Base-by-base conservation (phyloP, 1,139 yeast genomes). In the Meyerozyma guilliermondii region DNA sequence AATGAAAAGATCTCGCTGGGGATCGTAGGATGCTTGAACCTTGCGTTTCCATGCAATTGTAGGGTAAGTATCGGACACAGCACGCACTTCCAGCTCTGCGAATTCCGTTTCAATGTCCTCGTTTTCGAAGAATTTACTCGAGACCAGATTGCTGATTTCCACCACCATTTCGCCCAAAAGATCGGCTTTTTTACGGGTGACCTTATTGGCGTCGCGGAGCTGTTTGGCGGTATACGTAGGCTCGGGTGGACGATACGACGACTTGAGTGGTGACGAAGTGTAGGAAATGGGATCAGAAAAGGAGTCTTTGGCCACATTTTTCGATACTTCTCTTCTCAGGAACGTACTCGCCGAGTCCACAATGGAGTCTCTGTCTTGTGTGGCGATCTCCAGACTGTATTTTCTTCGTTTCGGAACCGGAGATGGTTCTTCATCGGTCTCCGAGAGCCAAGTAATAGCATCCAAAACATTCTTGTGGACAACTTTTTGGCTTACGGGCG, bases 171-270 rank as follows among this genome's bases (percentile, higher is more conserved):
- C 80, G 3, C 62, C 52, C 31, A 78, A 55, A 7, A 81, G 58
- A 35, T 78, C 82, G 5, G 71, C 78, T 50, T 76, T 79, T 31
- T 71, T 63, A 37, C 79, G 59, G 2, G 62, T 66, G 0, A 64
- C 67, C 49, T 66, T 74, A 54, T 83, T 83, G 1, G 71, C 81
- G 29, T 70, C 74, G 34, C 69, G 73, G 39, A 80, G 63, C 26
- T 66, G 62, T 41, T 65, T 66, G 8, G 56, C 42, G 3, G 65
- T 47, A 35, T 54, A 60, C 20, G 45, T 39, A 17, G 37, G 24
- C 24, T 16, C 16, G 20, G 24, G n/a, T 4, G 36, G 24, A 10
- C 24, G 36, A 18, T 29, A 48, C 17, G 16, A 43, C 31, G 24
- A 47, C 39, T 35, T 41, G 28, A 33, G 39, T 7, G 38, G 50